A percentile compares a stretch with the other conserved stretches of the same genome.
Evolutionary conservation across 805 yeast genomes (phyloP).

Genomic region (Candida xiaguanensis): DNA sequence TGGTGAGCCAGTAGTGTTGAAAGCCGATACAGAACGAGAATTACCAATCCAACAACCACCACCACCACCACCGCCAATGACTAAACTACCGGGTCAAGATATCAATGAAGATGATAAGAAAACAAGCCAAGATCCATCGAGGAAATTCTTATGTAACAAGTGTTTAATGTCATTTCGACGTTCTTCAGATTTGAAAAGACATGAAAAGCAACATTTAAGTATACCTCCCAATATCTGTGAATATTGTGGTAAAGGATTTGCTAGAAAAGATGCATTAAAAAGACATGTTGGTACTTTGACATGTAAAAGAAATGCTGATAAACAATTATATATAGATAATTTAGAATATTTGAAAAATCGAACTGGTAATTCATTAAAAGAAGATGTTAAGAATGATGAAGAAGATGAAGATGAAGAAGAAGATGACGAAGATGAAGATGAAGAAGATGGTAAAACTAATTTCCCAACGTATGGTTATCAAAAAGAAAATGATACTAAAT

Average conservation of each 20-base stretch:
- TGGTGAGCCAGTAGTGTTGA: conserved; percentile 15
- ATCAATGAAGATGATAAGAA: conserved; percentile 6
- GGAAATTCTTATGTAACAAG: conserved; percentile 54
- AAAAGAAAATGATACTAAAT: not conserved
- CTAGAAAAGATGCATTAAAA: conserved; percentile 77
- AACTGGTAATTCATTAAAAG: not conserved
- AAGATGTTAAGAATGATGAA: not conserved
- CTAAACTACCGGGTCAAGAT: conserved; percentile 4
- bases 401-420: conserved; percentile 6
- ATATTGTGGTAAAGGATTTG: conserved; percentile 77
- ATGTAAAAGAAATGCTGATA: conserved; percentile 67
- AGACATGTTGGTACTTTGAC: conserved; percentile 73
- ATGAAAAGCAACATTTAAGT: conserved; percentile 68
- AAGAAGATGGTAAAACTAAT: not conserved
- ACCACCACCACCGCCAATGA: not conserved
- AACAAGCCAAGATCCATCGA: conserved; percentile 1
- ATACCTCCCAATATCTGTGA: conserved; percentile 75
- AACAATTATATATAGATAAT: conserved; percentile 36
- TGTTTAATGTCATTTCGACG: conserved; percentile 65
- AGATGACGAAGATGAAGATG: conserved; percentile 6
- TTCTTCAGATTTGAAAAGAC: conserved; percentile 67
- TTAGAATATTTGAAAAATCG: conserved; percentile 20
- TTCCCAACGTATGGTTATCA: conserved; percentile 9
- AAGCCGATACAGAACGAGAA: conserved; percentile 5
- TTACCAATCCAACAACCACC: not conserved